phyloP scores from a whole-genome alignment of 2,329 filamentous ascomycete genomes.

The Pezicula rhizophila region DNA sequence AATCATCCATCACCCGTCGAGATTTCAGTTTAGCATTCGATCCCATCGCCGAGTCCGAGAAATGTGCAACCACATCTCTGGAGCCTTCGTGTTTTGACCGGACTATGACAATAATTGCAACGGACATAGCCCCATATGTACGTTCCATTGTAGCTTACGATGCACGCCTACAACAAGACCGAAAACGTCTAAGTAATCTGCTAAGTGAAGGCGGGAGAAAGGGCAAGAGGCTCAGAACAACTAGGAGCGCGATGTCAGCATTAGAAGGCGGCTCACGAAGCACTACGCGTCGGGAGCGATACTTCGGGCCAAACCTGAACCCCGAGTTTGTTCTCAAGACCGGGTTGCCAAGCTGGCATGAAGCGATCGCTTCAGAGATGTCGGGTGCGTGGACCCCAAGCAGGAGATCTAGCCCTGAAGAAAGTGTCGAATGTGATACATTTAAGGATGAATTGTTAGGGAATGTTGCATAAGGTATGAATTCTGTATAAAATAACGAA shows the following conservation, averaged over 20 bases:
- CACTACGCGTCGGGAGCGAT: slow-evolving; percentile 62
- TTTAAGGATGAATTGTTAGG: too few species aligned
- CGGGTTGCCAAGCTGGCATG: slow-evolving; percentile 30
- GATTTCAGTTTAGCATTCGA: slow-evolving; percentile 57
- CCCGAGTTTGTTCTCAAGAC: slow-evolving; percentile 60
- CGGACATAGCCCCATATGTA: slow-evolving; percentile 87
- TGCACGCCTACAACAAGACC: slow-evolving; percentile 60
- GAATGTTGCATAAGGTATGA: too few species aligned
- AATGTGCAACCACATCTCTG: slow-evolving; percentile 38
- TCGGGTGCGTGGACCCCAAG: not conserved
- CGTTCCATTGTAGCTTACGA: slow-evolving; percentile 78
- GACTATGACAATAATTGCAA: slow-evolving; percentile 55
- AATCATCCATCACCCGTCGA: slow-evolving; percentile 35
- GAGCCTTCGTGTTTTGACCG: slow-evolving; percentile 74
- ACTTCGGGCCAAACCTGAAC: slow-evolving; percentile 61
- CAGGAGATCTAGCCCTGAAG: too few species aligned
- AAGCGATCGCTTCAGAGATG: not conserved
- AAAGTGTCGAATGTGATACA: too few species aligned
- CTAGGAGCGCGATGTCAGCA: slow-evolving; percentile 68
- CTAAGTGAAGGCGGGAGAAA: slow-evolving; percentile 52
- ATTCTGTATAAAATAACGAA: too few species aligned
- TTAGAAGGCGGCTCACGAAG: slow-evolving; percentile 67
- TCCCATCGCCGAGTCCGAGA: slow-evolving; percentile 48
- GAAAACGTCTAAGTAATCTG: slow-evolving; percentile 55
- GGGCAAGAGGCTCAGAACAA: slow-evolving; percentile 59